Conservation (phyloP, 1,284 basidiomycete genomes). For the Ganoderma multipileum region DNA sequence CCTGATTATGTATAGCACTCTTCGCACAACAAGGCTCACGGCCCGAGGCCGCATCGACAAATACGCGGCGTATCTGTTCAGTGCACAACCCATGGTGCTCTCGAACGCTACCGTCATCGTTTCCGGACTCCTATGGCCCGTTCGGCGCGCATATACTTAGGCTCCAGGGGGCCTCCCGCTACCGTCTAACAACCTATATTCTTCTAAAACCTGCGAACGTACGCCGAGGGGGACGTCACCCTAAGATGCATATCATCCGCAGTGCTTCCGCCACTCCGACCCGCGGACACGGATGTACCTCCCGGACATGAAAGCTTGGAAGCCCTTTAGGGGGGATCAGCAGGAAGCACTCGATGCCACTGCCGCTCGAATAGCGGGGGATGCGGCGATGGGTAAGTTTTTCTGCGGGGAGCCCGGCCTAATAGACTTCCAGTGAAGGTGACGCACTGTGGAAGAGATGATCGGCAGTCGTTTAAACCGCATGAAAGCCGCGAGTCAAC, state of each 20-base stretch:
- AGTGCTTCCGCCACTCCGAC: not conserved
- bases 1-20: not conserved
- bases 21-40: not conserved
- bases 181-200: not conserved
- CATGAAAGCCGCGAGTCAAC: not conserved
- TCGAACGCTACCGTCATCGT: not conserved
- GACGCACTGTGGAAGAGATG: not conserved
- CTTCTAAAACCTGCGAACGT: not conserved
- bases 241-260: not conserved
- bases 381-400: not conserved
- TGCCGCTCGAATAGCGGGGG: not conserved
- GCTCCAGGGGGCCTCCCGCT: not conserved
- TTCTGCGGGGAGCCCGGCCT: not conserved
- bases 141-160: not conserved
- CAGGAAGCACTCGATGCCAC: slow-evolving; percentile 1
- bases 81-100: not conserved
- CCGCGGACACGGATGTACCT: not conserved
- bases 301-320: slow-evolving; percentile 6
- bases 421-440: not conserved
- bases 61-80: not conserved
- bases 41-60: not conserved
- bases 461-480: not conserved
- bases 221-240: not conserved
- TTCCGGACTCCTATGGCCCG: not conserved
- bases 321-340: slow-evolving; percentile 5